Evolutionary conservation across 805 yeast species (phyloP).

Genomic region (Candida nitratophila): DNA sequence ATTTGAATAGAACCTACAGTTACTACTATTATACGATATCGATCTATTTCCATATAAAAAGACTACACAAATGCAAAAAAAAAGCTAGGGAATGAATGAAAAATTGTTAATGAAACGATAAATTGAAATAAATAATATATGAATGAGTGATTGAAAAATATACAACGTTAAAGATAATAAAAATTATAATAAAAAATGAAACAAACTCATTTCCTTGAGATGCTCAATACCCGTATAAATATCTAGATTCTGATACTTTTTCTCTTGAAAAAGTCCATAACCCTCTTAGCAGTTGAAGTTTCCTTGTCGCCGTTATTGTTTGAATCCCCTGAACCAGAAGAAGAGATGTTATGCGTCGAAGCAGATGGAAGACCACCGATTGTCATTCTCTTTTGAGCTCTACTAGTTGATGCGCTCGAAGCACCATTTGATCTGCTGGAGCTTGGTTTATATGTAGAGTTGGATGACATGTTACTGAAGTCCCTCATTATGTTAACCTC

Average conservation of each 20-base stretch:
- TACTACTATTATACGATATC: no score
- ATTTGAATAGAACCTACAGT: no score
- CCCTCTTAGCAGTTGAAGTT: constrained; percentile 70
- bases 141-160: no score
- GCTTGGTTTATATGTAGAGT: constrained; percentile 2
- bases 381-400: constrained; percentile 27
- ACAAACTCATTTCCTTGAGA: no score
- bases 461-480: neutral
- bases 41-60: no score
- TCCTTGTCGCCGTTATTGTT: constrained; percentile 33
- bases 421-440: neutral
- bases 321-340: constrained; percentile 20
- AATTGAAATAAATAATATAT: no score
- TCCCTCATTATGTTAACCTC: constrained; percentile 21
- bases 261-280: constrained; percentile 72
- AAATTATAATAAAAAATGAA: neutral
- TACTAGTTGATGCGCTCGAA: constrained; percentile 17
- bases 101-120: no score
- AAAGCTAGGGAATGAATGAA: no score
- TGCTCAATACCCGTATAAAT: no score
- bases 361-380: constrained; percentile 10
- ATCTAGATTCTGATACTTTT: constrained; percentile 37
- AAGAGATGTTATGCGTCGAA: constrained; percentile 6
- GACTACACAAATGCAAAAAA: no score
- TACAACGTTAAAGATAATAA: no score